Percentiles rank a stretch among this genome's conserved stretches.
Evolutionary conservation across 208 protist genomes (phyloP).

Genomic region (Crithidia brevicula): DNA sequence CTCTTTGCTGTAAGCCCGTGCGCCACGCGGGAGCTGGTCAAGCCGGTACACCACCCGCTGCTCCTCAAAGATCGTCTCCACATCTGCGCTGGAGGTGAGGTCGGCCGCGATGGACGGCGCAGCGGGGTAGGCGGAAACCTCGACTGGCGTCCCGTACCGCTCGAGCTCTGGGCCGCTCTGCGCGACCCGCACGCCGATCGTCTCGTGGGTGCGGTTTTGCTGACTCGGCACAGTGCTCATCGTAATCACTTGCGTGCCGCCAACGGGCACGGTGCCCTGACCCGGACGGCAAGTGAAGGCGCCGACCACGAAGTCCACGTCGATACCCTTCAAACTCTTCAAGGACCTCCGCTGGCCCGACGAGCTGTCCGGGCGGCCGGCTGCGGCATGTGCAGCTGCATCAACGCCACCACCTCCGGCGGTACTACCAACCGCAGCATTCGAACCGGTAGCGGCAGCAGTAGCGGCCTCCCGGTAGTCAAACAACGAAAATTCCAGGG

Average conservation of each 20-base stretch:
- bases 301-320: constrained; percentile 64
- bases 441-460: not conserved
- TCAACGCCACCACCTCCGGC: constrained; percentile 1
- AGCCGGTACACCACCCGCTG: constrained; percentile 92
- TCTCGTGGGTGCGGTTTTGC: constrained; percentile 64
- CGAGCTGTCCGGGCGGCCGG: constrained; percentile 2
- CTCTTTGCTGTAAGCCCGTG: constrained; percentile 89
- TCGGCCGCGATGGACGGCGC: constrained; percentile 93
- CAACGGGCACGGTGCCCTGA: constrained; percentile 68
- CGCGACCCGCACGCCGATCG: constrained; percentile 89
- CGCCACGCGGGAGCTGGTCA: constrained; percentile 60
- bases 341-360: not conserved
- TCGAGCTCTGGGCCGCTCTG: constrained; percentile 84
- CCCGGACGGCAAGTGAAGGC: constrained; percentile 78
- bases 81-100: constrained; percentile 71
- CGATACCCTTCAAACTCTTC: constrained; percentile 25
- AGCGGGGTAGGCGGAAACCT: constrained; percentile 93
- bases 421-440: not conserved
- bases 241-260: constrained; percentile 54
- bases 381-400: no score
- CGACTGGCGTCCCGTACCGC: constrained; percentile 82
- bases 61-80: constrained; percentile 97
- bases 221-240: constrained; percentile 82
- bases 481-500: constrained; percentile 80
- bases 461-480: constrained; percentile 58